Base-by-base conservation (phyloP, 1,284 basidiomycete species). In the Marasmius sp. region DNA sequence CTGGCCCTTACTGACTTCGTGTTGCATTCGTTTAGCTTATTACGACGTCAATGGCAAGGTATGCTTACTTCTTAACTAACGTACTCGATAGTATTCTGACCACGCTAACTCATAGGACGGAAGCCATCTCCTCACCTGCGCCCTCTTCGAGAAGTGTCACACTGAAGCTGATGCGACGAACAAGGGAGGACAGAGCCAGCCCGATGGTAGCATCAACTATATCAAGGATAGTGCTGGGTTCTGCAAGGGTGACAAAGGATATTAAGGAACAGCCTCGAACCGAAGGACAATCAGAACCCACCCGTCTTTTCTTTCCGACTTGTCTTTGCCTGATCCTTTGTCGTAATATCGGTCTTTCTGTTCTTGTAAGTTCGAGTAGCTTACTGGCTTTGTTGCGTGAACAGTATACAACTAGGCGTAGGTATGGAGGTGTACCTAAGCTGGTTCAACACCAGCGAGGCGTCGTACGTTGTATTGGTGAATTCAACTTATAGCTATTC, bases 151-250 rank as follows among this genome's bases (percentile, higher is more conserved):
- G 6, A 34, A 47, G n/a, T 79, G 77, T 69, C 77, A 80, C 55
- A 65, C 57, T 49, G 63, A 68, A 22, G 63, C 69, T 7, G 71
- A 74, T 52, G 75, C 77, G 43, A 72, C 67, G 60, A 81, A 80
- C 67, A 67, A 60, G 18, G 79, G 79, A 39, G 78, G 79, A 34
- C 78, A 80, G 64, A 75, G 65, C 36, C 79, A 81, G 63, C 74
- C 78, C 3, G 69, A 79, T 61, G 79, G 79, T 16, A 71, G 70
- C 52, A 48, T 77, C 54, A 71, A 79, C 64, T 77, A 68, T 59
- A 79, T 81, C 69, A 71, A 63, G 37, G 66, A 77, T 66, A 79
- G 78, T 49, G 72, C 75, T 61, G 79, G 79, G 11, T 81, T 68
- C 66, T 79, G 77, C 72, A 76, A 79, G 67, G 59, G 34, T 16